Percentiles rank a stretch among this genome's conserved stretches.
phyloP scores from a whole-genome alignment of 495 filamentous ascomycete genomes.

The Alectoria sarmentosa region DNA sequence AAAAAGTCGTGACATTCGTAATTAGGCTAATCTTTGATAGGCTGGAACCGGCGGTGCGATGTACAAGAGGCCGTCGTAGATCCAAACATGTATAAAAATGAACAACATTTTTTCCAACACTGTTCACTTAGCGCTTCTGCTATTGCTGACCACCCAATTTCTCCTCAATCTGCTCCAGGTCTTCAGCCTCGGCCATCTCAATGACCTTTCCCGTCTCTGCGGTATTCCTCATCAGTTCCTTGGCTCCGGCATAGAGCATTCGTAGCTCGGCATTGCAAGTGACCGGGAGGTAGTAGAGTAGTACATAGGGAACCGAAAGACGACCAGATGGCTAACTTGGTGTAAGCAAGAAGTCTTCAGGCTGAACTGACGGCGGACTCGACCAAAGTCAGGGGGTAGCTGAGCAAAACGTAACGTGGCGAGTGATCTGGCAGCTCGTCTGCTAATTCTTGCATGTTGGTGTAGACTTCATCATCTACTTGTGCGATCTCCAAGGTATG shows the following conservation, averaged over 20 bases:
- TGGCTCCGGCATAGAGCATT: conserved; percentile 94
- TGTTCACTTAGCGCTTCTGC: background rate
- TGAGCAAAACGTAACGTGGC: conserved; percentile 81
- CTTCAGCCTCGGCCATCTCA: conserved; percentile 69
- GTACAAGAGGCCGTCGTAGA: conserved; percentile 31
- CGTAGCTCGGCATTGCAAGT: conserved; percentile 77
- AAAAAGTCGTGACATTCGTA: conserved; percentile 33
- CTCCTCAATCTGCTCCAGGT: conserved; percentile 64
- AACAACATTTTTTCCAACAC: background rate
- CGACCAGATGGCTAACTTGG: conserved; percentile 50
- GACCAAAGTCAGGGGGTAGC: conserved; percentile 81
- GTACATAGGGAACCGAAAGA: conserved; percentile 73
- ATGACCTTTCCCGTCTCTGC: conserved; percentile 77
- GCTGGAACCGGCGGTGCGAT: conserved; percentile 34
- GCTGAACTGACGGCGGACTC: conserved; percentile 21
- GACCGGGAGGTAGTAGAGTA: conserved; percentile 85
- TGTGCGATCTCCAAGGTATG: conserved; percentile 76
- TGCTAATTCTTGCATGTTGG: conserved; percentile 64
- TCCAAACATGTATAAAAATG: background rate
- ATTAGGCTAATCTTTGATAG: conserved; percentile 18
- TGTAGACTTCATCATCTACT: conserved; percentile 71
- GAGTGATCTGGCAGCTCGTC: conserved; percentile 92
- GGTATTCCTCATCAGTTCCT: conserved; percentile 88
- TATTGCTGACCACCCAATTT: conserved; percentile 46
- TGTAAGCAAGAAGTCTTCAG: background rate